phyloP scores from a whole-genome alignment of 805 yeast genomes.

The Saturnispora saitoi region DNA sequence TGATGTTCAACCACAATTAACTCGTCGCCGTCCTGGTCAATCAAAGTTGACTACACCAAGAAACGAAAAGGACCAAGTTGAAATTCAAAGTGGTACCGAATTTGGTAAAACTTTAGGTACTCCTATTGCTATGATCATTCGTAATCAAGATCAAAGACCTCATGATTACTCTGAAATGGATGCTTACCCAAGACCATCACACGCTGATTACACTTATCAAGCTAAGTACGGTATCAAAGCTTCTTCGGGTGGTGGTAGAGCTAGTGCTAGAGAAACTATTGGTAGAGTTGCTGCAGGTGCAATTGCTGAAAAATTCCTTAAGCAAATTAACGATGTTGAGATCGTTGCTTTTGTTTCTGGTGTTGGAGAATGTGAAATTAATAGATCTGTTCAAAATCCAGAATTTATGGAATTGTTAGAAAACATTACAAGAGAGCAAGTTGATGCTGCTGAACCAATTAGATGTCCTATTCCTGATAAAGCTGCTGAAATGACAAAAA shows the following conservation, averaged over 20 bases:
- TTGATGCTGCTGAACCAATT: conserved; percentile 81
- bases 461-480: conserved; percentile 81
- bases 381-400: conserved; percentile 58
- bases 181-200: conserved; percentile 93
- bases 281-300: conserved; percentile 99
- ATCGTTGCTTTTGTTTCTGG: conserved; percentile 95
- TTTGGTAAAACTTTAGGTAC: conserved; percentile 86
- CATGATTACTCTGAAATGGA: conserved; percentile 94
- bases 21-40: conserved; percentile 98
- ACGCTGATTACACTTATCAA: conserved; percentile 92
- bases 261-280: conserved; percentile 95
- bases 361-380: conserved; percentile 74
- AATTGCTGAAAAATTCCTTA: conserved; percentile 85
- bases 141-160: conserved; percentile 94
- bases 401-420: conserved; percentile 59
- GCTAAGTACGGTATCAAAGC: conserved; percentile 89
- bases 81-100: conserved; percentile 92
- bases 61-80: conserved; percentile 88
- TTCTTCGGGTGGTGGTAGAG: conserved; percentile 94
- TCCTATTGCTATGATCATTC: conserved; percentile 89
- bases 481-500: conserved; percentile 73
- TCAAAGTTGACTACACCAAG: conserved; percentile 88
- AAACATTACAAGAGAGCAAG: conserved; percentile 78
- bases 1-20: conserved; percentile 91
- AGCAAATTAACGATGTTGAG: conserved; percentile 72